These are phyloP conservation scores for Scleromitrula shiraiana DNA, from an alignment of 2,329 filamentous ascomycete species.

Conservation along the genomic window DNA sequence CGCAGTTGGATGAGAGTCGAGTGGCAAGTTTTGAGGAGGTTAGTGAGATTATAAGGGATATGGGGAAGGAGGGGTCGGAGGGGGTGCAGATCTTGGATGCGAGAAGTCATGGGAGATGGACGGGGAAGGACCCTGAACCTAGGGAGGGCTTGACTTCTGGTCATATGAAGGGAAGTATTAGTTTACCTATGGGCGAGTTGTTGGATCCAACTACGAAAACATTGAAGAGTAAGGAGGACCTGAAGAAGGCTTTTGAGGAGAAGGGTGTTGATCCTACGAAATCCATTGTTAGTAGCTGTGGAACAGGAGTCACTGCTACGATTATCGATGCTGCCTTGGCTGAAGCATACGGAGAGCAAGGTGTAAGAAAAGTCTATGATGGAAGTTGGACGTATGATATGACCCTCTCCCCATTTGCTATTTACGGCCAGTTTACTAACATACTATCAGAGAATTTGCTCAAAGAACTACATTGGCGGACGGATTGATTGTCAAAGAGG, in stretches of 20 bases:
- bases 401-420: background rate
- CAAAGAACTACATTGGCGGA: slow-evolving; percentile 55
- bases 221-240: slow-evolving; percentile 61
- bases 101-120: slow-evolving; percentile 69
- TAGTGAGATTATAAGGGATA: slow-evolving; percentile 64
- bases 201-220: slow-evolving; percentile 79
- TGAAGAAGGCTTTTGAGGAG: slow-evolving; percentile 68
- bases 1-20: slow-evolving; percentile 48
- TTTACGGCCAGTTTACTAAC: slow-evolving; percentile 4
- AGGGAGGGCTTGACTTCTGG: slow-evolving; percentile 79
- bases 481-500: slow-evolving; percentile 49
- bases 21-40: slow-evolving; percentile 80
- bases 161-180: slow-evolving; percentile 84
- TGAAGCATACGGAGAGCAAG: slow-evolving; percentile 63
- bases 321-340: slow-evolving; percentile 81
- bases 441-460: slow-evolving; percentile 52
- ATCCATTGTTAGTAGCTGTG: slow-evolving; percentile 81
- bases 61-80: slow-evolving; percentile 75
- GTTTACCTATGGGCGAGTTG: slow-evolving; percentile 69
- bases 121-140: slow-evolving; percentile 77
- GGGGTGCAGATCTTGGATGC: slow-evolving; percentile 87
- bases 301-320: slow-evolving; percentile 88
- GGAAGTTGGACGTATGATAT: slow-evolving; percentile 95
- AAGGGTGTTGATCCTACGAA: slow-evolving; percentile 72
- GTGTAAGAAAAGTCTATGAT: slow-evolving; percentile 75